phyloP scores from a whole-genome alignment of 2,329 filamentous ascomycete species.

The Ophiostoma sp. region DNA sequence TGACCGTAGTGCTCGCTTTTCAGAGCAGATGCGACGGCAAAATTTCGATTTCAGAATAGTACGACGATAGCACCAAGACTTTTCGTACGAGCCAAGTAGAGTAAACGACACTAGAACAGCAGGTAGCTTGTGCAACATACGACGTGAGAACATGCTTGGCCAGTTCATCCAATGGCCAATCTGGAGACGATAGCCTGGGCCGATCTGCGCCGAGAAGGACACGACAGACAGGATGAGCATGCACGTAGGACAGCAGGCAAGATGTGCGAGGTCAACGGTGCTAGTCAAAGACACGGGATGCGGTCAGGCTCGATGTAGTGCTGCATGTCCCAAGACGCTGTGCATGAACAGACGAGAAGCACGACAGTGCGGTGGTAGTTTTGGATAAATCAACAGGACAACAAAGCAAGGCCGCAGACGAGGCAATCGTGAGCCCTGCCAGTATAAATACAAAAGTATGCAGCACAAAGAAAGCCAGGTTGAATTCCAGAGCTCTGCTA shows the following conservation, averaged over 20 bases:
- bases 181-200: neutral
- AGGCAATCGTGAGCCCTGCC: neutral
- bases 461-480: neutral
- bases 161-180: neutral
- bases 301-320: neutral
- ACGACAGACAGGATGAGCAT: neutral
- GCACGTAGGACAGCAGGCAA: neutral
- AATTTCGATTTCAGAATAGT: neutral
- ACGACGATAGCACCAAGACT: neutral
- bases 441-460: neutral
- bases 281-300: neutral
- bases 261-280: no score
- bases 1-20: neutral
- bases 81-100: no score
- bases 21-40: neutral
- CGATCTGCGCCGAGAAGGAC: slow-evolving; percentile 1
- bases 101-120: no score
- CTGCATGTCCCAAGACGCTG: no score
- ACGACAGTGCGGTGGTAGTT: neutral
- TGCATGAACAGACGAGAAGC: neutral
- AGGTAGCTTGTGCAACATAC: neutral
- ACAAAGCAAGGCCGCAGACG: neutral
- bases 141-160: neutral
- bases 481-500: neutral
- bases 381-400: neutral